phyloP scores from a whole-genome alignment of 495 filamentous ascomycete genomes.

The Trichocladium uniseriatum region DNA sequence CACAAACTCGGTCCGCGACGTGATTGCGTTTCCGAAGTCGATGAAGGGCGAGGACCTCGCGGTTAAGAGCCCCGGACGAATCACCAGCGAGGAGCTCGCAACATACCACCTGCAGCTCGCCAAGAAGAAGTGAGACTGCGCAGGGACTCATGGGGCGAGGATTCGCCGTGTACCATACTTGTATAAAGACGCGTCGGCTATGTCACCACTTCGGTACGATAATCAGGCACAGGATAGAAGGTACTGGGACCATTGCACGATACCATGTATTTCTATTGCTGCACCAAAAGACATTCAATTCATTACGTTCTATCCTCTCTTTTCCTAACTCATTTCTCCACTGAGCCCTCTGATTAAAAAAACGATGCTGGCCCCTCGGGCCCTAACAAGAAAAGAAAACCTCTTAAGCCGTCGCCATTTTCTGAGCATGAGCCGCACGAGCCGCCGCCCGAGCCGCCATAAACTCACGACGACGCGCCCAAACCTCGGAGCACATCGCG shows the following conservation, averaged over 20 bases:
- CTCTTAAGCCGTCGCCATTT: too few relatives aligned
- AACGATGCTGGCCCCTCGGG: too few relatives aligned
- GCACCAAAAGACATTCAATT: neutral
- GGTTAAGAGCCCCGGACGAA: constrained; percentile 60
- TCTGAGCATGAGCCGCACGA: too few relatives aligned
- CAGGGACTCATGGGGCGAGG: neutral
- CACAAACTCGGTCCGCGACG: constrained; percentile 70
- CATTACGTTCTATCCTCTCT: neutral
- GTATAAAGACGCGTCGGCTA: neutral
- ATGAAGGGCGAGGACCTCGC: constrained; percentile 76
- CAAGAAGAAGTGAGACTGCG: neutral
- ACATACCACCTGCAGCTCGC: constrained; percentile 55
- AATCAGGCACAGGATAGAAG: neutral
- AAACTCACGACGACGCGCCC: too few relatives aligned
- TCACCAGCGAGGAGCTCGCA: constrained; percentile 54
- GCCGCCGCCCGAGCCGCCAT: too few relatives aligned
- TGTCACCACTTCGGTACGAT: neutral
- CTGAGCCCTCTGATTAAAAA: too few relatives aligned
- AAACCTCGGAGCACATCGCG: too few relatives aligned
- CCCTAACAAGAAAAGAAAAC: too few relatives aligned
- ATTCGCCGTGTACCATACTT: neutral
- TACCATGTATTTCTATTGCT: constrained; percentile 6
- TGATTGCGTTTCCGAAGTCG: constrained; percentile 93
- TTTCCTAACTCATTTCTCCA: too few relatives aligned
- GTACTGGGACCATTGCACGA: neutral